Evolutionary conservation across 75 land plant species (phyloP).

Genomic region (Pseudotsuga menziesii): DNA sequence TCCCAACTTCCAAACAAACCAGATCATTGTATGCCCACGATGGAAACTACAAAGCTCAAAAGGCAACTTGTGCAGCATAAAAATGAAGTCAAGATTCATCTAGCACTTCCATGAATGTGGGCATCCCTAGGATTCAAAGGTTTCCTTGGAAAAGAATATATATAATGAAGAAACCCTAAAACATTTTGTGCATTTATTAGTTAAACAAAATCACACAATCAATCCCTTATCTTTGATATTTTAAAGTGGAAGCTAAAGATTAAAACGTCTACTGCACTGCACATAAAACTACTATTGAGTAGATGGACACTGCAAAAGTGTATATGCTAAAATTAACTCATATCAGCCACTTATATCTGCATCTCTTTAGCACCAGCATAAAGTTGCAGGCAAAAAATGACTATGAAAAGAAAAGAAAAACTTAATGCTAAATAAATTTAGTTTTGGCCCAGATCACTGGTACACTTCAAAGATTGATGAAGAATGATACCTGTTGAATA

Average conservation of each 20-base stretch:
- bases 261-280: background rate
- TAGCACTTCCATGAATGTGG: too few species aligned
- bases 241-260: background rate
- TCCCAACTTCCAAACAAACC: too few species aligned
- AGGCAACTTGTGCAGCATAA: too few species aligned
- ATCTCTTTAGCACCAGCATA: background rate
- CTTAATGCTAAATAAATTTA: background rate
- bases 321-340: background rate
- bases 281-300: background rate
- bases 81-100: too few species aligned
- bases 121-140: too few species aligned
- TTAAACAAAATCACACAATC: too few species aligned
- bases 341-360: too few species aligned
- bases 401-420: background rate
- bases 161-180: too few species aligned
- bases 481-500: conserved; percentile 60
- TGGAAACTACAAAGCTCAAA: too few species aligned
- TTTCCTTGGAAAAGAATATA: too few species aligned
- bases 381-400: background rate
- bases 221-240: background rate
- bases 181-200: too few species aligned
- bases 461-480: background rate
- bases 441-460: background rate
- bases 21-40: too few species aligned
- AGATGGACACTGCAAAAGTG: background rate